Base-by-base conservation (phyloP, 768 basidiomycete genomes). In the Boletus rufocinnamomeus region DNA sequence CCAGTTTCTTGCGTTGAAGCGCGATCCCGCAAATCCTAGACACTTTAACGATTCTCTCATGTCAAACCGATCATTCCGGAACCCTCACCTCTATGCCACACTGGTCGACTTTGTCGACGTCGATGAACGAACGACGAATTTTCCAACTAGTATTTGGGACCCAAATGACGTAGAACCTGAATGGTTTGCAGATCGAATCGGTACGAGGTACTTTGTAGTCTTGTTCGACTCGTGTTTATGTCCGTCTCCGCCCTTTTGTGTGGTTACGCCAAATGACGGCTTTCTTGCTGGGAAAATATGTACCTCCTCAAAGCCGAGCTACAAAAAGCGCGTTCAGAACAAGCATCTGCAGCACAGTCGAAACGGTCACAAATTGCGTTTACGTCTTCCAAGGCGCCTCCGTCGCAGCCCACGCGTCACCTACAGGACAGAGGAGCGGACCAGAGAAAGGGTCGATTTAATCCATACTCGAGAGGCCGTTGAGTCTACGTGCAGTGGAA, bases 41-140 rank as follows among this genome's bases (percentile, higher is more conserved):
- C 95, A 97, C 72, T 98, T 97, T 77, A 99, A 98, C 72, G 94
- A 97, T 72, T 92, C 92, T 2, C 82, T 99, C 43, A 93, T 98
- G 87, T 84, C 87, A 9, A 93, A 91, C 63, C 87, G 93, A 45
- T 87, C 93, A 5, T 99, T 98, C 75, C 86, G 94, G 28, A 99
- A 99, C 68, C 96, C 96, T 0, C 93, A 97, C 68, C 83, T 98
- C n/a, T 97, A 96, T 73, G 80, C 91, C 14, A 94, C 94, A 66
- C 84, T 99, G 2, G 95, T 99, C 61, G 93, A 97, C 68, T 97
- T 95, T 69, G 87, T 97, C 17, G 89, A 90, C 57, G 89, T 95
- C 17, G 88, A 96, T 66, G 96, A 98, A 72, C 83, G 87, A 17
- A 77, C 84, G n/a, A 89, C 88, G 2, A 91, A 93, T 62, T 95